Evolutionary conservation across 192 early-diverging fungal genomes (phyloP), one percentile per base, ranked within the genome.

Genomic region (Paraglomus brasilianum): DNA sequence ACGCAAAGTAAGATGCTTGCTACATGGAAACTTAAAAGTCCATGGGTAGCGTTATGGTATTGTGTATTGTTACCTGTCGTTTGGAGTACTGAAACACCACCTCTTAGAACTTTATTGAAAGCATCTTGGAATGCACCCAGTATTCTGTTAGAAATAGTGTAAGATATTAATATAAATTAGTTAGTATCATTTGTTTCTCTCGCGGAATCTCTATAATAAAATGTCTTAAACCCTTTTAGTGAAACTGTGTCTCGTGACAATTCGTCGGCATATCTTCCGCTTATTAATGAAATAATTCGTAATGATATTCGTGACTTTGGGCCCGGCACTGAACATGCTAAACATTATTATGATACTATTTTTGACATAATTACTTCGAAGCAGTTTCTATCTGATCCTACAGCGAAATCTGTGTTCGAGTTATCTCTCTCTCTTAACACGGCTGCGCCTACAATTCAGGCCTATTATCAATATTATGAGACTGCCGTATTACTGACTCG

Each of bases 391-490:
- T 62, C 72, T 9, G 46, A 62, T 10, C 63, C 75, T 1, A 69
- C 87, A 13, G 78, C 82, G 13, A 48, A 82, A 42, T 75, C 91
- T 40, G 77, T 92, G n/a, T 68, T 92, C 9, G 82, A 87, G 62
- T 81, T 91, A 17, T 78, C 88, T 15, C 79, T 97, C 11, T 75
- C 93, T 4, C 71, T 90, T 22, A 91, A 89, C 45, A 77, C 77
- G 1, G 68, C 82, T 30, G 92, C 95, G 14, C 93, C 96, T 0
- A 82, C 81, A n/a, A 86, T 97, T 24, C 82, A 92, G 70, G 86
- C 95, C 0, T 85, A 89, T 64, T 89, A 95, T 75, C 92, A 92
- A 55, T 84, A 87, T 30, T 97, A 96, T 80, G 71, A 80, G n/a
- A 66, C 85, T 1, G 84, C 80, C 5, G 87, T 93, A n/a, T 77